Conservation (phyloP, 306 rosid species). For the Luffa aegyptiaca region DNA sequence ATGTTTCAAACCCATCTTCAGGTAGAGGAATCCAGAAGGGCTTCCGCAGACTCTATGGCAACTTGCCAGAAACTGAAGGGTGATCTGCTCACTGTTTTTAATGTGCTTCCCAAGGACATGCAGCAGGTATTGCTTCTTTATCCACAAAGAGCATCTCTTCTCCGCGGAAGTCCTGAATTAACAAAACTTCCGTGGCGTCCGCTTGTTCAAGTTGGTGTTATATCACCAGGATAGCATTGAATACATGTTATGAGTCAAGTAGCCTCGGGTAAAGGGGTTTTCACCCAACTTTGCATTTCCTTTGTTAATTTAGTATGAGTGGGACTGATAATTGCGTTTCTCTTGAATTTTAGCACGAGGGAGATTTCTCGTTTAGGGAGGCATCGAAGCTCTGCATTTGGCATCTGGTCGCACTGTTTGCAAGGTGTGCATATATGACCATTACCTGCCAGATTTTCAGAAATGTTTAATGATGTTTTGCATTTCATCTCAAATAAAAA, state of each 20-base stretch:
- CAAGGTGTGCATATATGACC: conserved; percentile 40
- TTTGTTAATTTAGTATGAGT: too few species aligned
- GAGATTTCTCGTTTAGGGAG: too few species aligned
- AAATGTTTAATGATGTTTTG: not conserved
- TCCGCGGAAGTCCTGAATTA: conserved; percentile 35
- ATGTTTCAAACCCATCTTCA: conserved; percentile 25
- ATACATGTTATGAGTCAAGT: conserved; percentile 13
- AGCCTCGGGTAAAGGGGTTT: conserved; percentile 10
- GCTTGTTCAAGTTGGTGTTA: conserved; percentile 10
- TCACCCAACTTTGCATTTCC: too few species aligned
- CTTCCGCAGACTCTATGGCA: conserved; percentile 26
- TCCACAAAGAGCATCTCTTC: conserved; percentile 65
- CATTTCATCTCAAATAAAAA: not conserved
- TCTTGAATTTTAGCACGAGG: too few species aligned
- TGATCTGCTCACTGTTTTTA: conserved; percentile 52
- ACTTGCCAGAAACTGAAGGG: conserved; percentile 45
- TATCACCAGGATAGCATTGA: conserved; percentile 30
- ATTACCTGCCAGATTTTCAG: not conserved
- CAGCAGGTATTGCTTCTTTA: conserved; percentile 72
- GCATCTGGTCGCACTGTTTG: conserved; percentile 95
- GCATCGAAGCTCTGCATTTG: conserved; percentile 86
- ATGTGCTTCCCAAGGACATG: conserved; percentile 69
- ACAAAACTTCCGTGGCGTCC: conserved; percentile 39
- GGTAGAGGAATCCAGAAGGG: conserved; percentile 59
- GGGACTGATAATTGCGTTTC: too few species aligned